These are phyloP conservation scores for Delphinella strobiligena DNA, from an alignment of 2,329 filamentous ascomycete species.

Conservation along the genomic window DNA sequence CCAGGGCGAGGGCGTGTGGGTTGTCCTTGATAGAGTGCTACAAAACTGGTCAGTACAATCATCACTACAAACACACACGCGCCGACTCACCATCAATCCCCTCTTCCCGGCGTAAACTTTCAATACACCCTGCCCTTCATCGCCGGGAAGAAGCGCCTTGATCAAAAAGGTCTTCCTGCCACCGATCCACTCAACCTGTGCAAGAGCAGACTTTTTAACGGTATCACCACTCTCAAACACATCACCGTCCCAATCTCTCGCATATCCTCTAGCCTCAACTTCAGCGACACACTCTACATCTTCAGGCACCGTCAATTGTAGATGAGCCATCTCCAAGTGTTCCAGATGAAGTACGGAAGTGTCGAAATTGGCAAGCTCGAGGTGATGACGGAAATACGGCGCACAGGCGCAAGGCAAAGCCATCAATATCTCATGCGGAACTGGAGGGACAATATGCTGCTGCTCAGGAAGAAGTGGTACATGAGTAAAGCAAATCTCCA, in stretches of 20 bases:
- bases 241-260: constrained; percentile 78
- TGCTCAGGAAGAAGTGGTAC: constrained; percentile 77
- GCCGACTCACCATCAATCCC: constrained; percentile 60
- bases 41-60: constrained; percentile 12
- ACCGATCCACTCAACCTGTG: constrained; percentile 82
- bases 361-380: constrained; percentile 81
- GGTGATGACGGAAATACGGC: constrained; percentile 69
- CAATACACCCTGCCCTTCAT: constrained; percentile 76
- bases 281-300: constrained; percentile 90
- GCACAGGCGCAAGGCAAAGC: constrained; percentile 79
- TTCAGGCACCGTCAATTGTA: constrained; percentile 75
- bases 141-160: constrained; percentile 81
- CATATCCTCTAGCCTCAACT: constrained; percentile 72
- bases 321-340: constrained; percentile 82
- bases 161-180: constrained; percentile 85
- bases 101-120: constrained; percentile 91
- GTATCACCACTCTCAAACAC: constrained; percentile 84
- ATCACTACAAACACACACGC: neutral
- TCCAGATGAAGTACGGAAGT: constrained; percentile 77
- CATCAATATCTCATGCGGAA: constrained; percentile 74
- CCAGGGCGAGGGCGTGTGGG: constrained; percentile 78
- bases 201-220: constrained; percentile 72
- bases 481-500: constrained; percentile 91
- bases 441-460: constrained; percentile 83
- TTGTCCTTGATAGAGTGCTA: constrained; percentile 88